Evolutionary conservation across 805 yeast genomes (phyloP), one percentile per base, ranked within the genome.

Genomic region (Pichia rugopelliculosa): DNA sequence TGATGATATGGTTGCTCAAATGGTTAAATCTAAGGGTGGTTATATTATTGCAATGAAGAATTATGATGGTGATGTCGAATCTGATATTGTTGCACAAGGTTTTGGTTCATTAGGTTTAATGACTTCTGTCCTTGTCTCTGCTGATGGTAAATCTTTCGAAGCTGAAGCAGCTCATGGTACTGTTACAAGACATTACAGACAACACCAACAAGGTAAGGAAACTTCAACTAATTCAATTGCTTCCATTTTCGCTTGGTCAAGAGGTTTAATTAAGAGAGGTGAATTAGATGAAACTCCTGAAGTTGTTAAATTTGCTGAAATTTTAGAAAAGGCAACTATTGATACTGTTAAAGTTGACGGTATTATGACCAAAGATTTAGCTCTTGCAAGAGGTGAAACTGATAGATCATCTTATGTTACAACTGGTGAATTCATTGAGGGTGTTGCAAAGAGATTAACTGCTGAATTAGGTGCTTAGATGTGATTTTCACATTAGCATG

Each of bases 141-240:
- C 97, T 44, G 97, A 91, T 68, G 97, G 97, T 23, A 87, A 86
- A 73, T 83, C 96, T 13, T 90, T 87, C 66, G 97, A 91, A 74
- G 74, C 89, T 47, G 98, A 91, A 74, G 98, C 98, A 50, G 98
- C 98, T n/a, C 98, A 91, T 67, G 98, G 98, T 48, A 91, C 98
- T 13, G 98, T 91, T 58, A 91, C 97, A 41, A 86, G 98, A 73
- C 98, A 91, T 68, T 91, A 77, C 73, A 85, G 97, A 74, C 93
- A 84, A 70, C 88, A 87, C 70, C 97, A 91, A 72, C 87, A 85
- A 70, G 98, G 98, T 56, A 87, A 89, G 67, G 97, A 90, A 72
- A 91, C 98, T 18, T 87, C 96, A 7, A 91, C 98, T 49, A 91
- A 91, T 72, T 90, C 97, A 17, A 91, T 91, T 68, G 98, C 98